Evolutionary conservation across 495 filamentous ascomycete species (phyloP).

Genomic region (Entonaema liquescens): DNA sequence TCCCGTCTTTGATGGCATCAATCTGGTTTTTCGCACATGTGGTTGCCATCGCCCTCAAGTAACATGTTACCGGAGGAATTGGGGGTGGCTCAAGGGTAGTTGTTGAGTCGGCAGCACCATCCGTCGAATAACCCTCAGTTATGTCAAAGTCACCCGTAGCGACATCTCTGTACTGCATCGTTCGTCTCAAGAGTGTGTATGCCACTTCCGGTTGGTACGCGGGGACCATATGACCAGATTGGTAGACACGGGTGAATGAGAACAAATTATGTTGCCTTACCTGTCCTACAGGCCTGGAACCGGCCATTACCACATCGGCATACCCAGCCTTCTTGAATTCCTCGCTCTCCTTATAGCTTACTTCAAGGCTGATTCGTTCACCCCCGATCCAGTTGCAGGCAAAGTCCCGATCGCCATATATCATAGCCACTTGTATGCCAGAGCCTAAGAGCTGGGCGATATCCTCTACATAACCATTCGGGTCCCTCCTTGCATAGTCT

Average conservation of each 20-base stretch:
- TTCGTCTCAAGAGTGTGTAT: slow-evolving; percentile 54
- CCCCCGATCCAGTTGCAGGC: slow-evolving; percentile 72
- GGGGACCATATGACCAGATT: slow-evolving; percentile 69
- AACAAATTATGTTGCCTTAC: slow-evolving; percentile 68
- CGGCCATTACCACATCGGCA: slow-evolving; percentile 56
- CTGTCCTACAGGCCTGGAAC: slow-evolving; percentile 57
- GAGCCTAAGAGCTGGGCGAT: slow-evolving; percentile 59
- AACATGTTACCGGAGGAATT: slow-evolving; percentile 20
- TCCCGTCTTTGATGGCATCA: slow-evolving; percentile 18
- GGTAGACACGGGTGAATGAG: slow-evolving; percentile 66
- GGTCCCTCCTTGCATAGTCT: slow-evolving; percentile 58
- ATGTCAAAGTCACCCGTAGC: slow-evolving; percentile 60
- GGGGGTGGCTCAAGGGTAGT: slow-evolving; percentile 11
- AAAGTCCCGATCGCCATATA: slow-evolving; percentile 69
- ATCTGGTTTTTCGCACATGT: slow-evolving; percentile 39
- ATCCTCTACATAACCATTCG: slow-evolving; percentile 52
- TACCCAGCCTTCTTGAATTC: slow-evolving; percentile 62
- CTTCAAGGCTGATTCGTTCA: slow-evolving; percentile 58
- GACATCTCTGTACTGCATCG: slow-evolving; percentile 62
- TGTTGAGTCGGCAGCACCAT: slow-evolving; percentile 13
- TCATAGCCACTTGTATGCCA: slow-evolving; percentile 70
- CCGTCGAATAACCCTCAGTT: slow-evolving; percentile 20
- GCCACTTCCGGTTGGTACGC: slow-evolving; percentile 56
- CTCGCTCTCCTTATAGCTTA: slow-evolving; percentile 43
- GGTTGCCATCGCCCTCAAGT: slow-evolving; percentile 27